These are phyloP conservation scores for Coemansia sp. DNA, from an alignment of 192 early-diverging fungal species.

Conservation along the genomic window DNA sequence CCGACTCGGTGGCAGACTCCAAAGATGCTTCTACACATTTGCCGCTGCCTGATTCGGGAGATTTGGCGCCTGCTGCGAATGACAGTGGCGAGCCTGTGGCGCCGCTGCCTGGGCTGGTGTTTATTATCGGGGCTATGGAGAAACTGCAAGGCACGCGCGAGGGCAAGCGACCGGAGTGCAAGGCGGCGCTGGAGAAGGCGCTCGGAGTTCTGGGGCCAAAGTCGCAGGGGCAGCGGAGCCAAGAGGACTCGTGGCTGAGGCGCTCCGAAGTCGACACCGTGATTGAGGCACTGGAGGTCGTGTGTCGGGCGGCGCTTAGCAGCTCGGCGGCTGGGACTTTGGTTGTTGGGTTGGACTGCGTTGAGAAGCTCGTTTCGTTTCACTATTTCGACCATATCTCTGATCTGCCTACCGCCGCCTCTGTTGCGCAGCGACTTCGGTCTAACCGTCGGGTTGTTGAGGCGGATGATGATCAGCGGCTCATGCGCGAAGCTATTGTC, in stretches of 20 bases:
- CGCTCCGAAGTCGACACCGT: conserved; percentile 47
- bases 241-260: conserved; percentile 16
- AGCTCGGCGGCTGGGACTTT: conserved; percentile 55
- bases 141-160: conserved; percentile 60
- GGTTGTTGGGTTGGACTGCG: conserved; percentile 73
- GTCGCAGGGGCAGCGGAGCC: conserved; percentile 7
- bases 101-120: conserved; percentile 53
- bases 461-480: not conserved
- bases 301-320: conserved; percentile 50
- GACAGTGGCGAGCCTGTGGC: not conserved
- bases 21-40: not conserved
- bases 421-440: conserved; percentile 9
- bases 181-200: conserved; percentile 54
- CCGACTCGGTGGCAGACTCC: no score
- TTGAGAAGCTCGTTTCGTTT: conserved; percentile 75
- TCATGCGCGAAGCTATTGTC: not conserved
- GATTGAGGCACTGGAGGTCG: conserved; percentile 58
- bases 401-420: conserved; percentile 9
- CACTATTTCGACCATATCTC: conserved; percentile 56
- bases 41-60: not conserved
- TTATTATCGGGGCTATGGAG: conserved; percentile 65
- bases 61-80: not conserved
- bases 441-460: conserved; percentile 15
- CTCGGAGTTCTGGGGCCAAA: conserved; percentile 19
- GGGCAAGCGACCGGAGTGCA: conserved; percentile 50